Evolutionary conservation across 23 red algal genomes (phyloP).

Genomic region (Pyropia haitanensis): DNA sequence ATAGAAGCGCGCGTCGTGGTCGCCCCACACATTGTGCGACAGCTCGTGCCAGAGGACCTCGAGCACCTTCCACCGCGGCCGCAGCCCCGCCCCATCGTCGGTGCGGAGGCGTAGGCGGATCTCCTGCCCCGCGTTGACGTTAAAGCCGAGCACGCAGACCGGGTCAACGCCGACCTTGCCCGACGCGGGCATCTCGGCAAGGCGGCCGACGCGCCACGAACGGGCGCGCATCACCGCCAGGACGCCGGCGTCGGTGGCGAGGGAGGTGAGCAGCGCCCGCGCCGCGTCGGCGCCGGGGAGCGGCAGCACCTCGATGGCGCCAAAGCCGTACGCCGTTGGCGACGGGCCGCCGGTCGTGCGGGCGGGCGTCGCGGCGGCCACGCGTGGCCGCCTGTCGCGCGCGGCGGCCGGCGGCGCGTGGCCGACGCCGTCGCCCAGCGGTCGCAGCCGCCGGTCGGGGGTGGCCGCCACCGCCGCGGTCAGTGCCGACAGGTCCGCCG

Average conservation of each 20-base stretch:
- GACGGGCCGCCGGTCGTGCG: background rate
- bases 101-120: constrained; percentile 81
- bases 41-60: constrained; percentile 87
- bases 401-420: too few species aligned
- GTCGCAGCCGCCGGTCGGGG: too few species aligned
- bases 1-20: constrained; percentile 77
- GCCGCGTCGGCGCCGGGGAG: constrained; percentile 19
- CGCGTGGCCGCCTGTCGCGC: too few species aligned
- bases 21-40: constrained; percentile 46
- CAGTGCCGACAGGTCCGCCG: too few species aligned
- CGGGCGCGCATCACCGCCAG: constrained; percentile 42
- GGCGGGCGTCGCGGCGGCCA: background rate
- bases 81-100: constrained; percentile 73
- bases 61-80: constrained; percentile 38
- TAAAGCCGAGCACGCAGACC: constrained; percentile 86
- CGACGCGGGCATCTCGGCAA: constrained; percentile 78
- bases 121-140: constrained; percentile 25
- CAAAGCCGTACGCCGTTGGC: constrained; percentile 11
- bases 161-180: constrained; percentile 81
- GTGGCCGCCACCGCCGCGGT: too few species aligned
- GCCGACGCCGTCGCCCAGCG: too few species aligned
- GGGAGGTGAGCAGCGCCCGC: constrained; percentile 25
- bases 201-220: constrained; percentile 43
- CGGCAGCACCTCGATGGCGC: background rate
- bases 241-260: constrained; percentile 63